These are phyloP conservation scores for Haplosporangium sp. DNA, from an alignment of 371 early-diverging fungal species.

Conservation along the genomic window DNA sequence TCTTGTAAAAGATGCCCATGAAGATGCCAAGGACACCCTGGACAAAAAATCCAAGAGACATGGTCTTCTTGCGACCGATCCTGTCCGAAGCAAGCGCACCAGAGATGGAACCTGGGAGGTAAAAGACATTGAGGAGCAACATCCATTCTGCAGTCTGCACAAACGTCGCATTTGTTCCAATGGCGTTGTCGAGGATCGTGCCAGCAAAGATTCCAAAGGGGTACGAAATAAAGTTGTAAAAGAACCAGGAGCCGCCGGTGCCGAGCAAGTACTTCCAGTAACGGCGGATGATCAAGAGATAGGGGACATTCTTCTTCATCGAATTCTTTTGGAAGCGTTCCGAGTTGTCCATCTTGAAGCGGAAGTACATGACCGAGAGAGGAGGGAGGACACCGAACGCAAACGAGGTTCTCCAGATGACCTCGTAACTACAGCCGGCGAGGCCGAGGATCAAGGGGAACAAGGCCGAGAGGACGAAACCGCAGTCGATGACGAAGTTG, in stretches of 20 bases:
- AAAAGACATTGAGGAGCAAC: slow-evolving; percentile 67
- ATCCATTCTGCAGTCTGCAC: slow-evolving; percentile 67
- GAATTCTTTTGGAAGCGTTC: slow-evolving; percentile 61
- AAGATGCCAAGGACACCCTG: slow-evolving; percentile 71
- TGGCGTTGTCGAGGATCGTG: slow-evolving; percentile 64
- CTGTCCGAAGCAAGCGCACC: slow-evolving; percentile 67
- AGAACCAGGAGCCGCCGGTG: slow-evolving; percentile 71
- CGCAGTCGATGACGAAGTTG: slow-evolving; percentile 68
- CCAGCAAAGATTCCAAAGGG: slow-evolving; percentile 67
- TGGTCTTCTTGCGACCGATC: slow-evolving; percentile 68
- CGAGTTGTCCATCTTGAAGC: slow-evolving; percentile 68
- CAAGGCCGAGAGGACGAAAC: slow-evolving; percentile 70
- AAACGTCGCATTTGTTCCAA: slow-evolving; percentile 55
- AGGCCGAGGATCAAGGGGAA: slow-evolving; percentile 64
- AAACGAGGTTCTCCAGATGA: slow-evolving; percentile 66
- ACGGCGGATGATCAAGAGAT: slow-evolving; percentile 64
- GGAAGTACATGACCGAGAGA: slow-evolving; percentile 69
- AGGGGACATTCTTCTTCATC: slow-evolving; percentile 67
- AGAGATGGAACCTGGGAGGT: slow-evolving; percentile 66
- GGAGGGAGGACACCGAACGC: slow-evolving; percentile 70
- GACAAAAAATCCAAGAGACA: slow-evolving; percentile 65
- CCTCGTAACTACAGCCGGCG: slow-evolving; percentile 57
- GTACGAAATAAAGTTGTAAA: slow-evolving; percentile 73
- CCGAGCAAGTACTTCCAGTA: slow-evolving; percentile 71
- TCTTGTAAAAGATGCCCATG: slow-evolving; percentile 63